Base-by-base conservation (phyloP, 805 yeast species). In the Candida methanosorbosa region DNA sequence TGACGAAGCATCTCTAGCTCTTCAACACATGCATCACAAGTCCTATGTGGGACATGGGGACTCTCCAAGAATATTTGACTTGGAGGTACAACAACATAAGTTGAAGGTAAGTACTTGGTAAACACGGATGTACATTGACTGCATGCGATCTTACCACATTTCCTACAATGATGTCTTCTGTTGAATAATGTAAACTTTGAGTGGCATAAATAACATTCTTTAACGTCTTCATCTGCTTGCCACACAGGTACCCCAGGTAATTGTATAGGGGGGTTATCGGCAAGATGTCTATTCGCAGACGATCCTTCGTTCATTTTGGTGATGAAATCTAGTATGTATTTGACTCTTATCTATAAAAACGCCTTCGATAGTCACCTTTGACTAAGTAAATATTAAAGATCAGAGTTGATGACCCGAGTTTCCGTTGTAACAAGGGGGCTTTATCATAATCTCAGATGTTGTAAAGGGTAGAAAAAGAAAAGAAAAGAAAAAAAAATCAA, bases 91-190 rank as follows among this genome's bases (percentile, higher is more conserved):
- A 75, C 79, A 8, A 80, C 74, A 41, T 68, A 63, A 0, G 82
- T 72, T 28, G 72, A 68, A 9, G 82, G 74, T 30, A 77, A 64
- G 50, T 78, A 81, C 23, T 66, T 61, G 6, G 73, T 64, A 28
- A 57, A 55, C 17, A 70, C 64, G 8, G 61, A 51, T 6, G 90
- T 77, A 48, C 95, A 85, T 27, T 52, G 47, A 21, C 75, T 79
- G 56, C 95, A 85, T 14, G 80, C 83, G 1, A 86, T 79, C 23
- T 75, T 63, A 3, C 95, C 95, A 59, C 95, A 85, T 38, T 61
- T 66, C 34, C 92, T 66, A 55, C 95, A 85, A 54, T 85, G 95
- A 57, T 85, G 95, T 37, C 87, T 68, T 38, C 95, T 66, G 50
- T 64, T 71, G 54, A 81, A 76, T 37, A 83, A 56, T 2, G 78